These are phyloP conservation scores for Nowakowskiella sp. DNA, from an alignment of 192 early-diverging fungal genomes.

Conservation along the genomic window DNA sequence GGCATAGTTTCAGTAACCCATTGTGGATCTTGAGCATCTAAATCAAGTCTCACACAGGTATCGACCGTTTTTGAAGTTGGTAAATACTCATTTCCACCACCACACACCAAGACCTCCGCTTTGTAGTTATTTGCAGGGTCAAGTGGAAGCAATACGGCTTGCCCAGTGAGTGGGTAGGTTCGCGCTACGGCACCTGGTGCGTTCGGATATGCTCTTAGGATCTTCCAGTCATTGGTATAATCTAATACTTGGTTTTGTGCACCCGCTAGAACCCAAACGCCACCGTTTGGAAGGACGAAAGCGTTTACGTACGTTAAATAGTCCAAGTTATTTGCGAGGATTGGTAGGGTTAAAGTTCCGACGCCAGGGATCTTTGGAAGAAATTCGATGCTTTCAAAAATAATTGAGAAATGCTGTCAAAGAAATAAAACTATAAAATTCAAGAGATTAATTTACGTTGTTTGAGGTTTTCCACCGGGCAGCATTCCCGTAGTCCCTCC, in stretches of 20 bases:
- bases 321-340: conserved; percentile 5
- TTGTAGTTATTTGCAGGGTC: conserved; percentile 45
- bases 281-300: conserved; percentile 8
- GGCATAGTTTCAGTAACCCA: conserved; percentile 6
- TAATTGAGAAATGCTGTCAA: too few species aligned
- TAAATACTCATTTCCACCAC: conserved; percentile 27
- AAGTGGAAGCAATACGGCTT: conserved; percentile 46
- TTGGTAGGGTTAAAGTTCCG: background rate
- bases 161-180: conserved; percentile 49
- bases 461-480: background rate
- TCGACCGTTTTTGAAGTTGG: background rate
- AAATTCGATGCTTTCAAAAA: conserved; percentile 1
- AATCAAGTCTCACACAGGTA: conserved; percentile 1
- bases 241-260: background rate
- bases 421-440: too few species aligned
- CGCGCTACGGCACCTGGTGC: conserved; percentile 29
- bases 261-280: conserved; percentile 5
- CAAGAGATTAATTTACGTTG: conserved; percentile 5
- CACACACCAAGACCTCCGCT: conserved; percentile 50
- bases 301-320: conserved; percentile 21
- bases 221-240: conserved; percentile 16
- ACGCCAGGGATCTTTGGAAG: conserved; percentile 3
- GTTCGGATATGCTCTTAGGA: conserved; percentile 37
- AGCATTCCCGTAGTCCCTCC: conserved; percentile 40
- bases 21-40: background rate